Evolutionary conservation across 1,139 yeast genomes (phyloP).

Genomic region (Suhomyces wounanorum): DNA sequence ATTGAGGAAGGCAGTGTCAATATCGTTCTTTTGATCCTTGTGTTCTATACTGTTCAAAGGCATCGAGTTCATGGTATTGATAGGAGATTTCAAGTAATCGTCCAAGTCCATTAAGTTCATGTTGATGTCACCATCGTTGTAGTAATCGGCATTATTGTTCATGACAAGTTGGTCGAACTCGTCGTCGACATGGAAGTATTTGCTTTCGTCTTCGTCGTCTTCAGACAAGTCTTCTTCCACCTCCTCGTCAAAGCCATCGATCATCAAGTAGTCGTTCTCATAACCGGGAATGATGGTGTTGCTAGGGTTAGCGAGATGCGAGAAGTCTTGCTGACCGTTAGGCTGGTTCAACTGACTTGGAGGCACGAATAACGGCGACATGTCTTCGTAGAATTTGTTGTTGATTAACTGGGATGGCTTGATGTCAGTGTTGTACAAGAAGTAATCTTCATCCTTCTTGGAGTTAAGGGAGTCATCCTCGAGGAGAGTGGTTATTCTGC

Average conservation of each 20-base stretch:
- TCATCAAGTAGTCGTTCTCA: constrained; percentile 37
- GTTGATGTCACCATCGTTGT: constrained; percentile 12
- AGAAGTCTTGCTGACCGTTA: constrained; percentile 12
- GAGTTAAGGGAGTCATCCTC: constrained; percentile 26
- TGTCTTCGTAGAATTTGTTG: constrained; percentile 21
- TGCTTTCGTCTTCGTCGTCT: constrained; percentile 43
- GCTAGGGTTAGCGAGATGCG: constrained; percentile 13
- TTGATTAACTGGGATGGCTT: constrained; percentile 46
- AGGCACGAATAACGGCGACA: constrained; percentile 35
- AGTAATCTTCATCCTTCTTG: constrained; percentile 38
- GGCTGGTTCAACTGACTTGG: constrained; percentile 16
- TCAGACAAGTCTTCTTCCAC: constrained; percentile 56
- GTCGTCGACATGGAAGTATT: constrained; percentile 41
- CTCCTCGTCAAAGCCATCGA: constrained; percentile 38
- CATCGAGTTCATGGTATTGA: background rate
- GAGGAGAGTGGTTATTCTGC: constrained; percentile 40
- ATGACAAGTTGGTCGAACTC: constrained; percentile 35
- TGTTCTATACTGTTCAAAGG: constrained; percentile 4
- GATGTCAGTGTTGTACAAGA: constrained; percentile 45
- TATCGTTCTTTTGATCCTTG: constrained; percentile 14
- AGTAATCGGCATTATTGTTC: constrained; percentile 18
- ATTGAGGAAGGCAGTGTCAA: constrained; percentile 16
- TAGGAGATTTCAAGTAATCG: constrained; percentile 16
- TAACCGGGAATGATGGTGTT: constrained; percentile 33
- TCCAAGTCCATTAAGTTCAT: constrained; percentile 21